Evolutionary conservation across 805 yeast genomes (phyloP), one percentile per base, ranked within the genome.

Genomic region (Wickerhamiella domercqiae): DNA sequence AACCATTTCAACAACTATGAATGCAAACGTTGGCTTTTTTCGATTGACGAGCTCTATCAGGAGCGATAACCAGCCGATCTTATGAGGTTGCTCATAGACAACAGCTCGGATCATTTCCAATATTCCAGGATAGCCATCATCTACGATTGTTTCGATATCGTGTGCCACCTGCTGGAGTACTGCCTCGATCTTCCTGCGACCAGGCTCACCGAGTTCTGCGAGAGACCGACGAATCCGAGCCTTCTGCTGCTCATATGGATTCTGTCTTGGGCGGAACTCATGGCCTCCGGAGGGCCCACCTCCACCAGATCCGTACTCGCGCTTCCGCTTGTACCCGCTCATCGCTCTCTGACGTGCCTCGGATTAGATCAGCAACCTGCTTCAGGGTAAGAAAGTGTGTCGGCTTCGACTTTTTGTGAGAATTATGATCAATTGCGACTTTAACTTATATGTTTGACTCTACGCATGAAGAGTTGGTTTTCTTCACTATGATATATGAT

Each of bases 11-110:
- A 82, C 57, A 9, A 81, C 69, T 35, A 70, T 69, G 46, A 73
- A 71, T 36, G 93, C 87, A 31, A 81, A 74, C 28, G 69, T 61
- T 25, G 70, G 67, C 55, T 72, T 73, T 41, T 68, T 67, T 18
- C 78, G 63, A 57, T 78, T 76, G 34, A 81, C 73, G 17, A 75
- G 62, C 49, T 76, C 67, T 4, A 84, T 60, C 46, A 83, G 63
- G 6, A 75, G 72, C 20, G 83, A 69, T 40, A 87, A 57, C n/a
- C 75, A 69, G 11, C 76, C 72, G 41, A 78, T 70, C 54, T 86
- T 90, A 45, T 86, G 94, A 0, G 99, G 97, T 56, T 87, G 95
- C 56, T 90, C 97, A 21, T 70, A 59, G 7, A 78, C 65, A 32
- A 80, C 68, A 2, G 93, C 81, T 38, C 68, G 67, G 19, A 84